Evolutionary conservation across 805 yeast genomes (phyloP), one percentile per base, ranked within the genome.

Genomic region (Metschnikowia lachancei): DNA sequence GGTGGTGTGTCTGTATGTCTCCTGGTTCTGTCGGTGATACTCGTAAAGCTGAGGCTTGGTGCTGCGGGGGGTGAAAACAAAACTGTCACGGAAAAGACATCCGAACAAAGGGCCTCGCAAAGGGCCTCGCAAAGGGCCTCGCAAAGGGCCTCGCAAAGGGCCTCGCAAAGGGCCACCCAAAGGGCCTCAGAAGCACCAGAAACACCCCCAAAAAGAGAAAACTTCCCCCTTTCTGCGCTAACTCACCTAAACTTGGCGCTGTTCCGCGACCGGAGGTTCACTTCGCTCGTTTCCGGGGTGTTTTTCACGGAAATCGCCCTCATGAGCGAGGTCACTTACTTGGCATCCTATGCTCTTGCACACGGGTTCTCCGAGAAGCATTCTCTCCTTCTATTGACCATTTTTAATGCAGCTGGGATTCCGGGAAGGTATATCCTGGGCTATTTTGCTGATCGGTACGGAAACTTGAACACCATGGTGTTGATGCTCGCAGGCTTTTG

Each of bases 371-470:
- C 67, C 1, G 75, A 74, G 45, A 67, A 78, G 0, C 55, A 64
- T 29, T 67, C 78, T 6, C 75, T 73, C 49, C 54, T 70, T 20
- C 60, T 77, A 49, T 56, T 79, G 32, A 77, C 83, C 2, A 65
- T 73, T 20, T 63, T 78, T 57, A 77, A 77, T 56, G 66, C 67
- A 2, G 51, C 65, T 22, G 70, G 87, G 0, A 64, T 80, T 0
- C 49, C 74, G 1, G 87, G 88, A 3, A 64, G 88, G 38, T 66
- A 69, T 13, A 47, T 80, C 4, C 83, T 86, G 0, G 85, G 84
- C 3, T 61, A 67, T 40, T 48, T 74, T 3, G 82, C 86, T 2
- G 87, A 81, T 55, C 57, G 58, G 26, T 53, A 69, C 39, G 89
- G 89, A 3, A 69, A 76, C 18, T 81, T 75, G 61, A 83, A 82